Evolutionary conservation across 2,329 filamentous ascomycete species (phyloP).

Genomic region (Aureobasidium lini): DNA sequence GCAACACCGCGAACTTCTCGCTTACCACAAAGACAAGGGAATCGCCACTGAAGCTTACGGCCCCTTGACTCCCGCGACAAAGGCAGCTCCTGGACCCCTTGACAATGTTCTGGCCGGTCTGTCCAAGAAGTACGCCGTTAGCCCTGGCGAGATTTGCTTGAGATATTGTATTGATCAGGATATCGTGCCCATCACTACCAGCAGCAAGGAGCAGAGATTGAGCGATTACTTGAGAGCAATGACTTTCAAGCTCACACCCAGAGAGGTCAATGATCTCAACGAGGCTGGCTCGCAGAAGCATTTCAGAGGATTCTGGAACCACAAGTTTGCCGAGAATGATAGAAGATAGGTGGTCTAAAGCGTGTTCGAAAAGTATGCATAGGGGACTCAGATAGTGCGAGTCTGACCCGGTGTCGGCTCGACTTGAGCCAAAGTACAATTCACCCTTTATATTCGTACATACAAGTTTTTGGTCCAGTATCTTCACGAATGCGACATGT

Average conservation of each 20-base stretch:
- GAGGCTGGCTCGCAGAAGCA: conserved; percentile 43
- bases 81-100: conserved; percentile 48
- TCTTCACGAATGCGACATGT: background rate
- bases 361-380: background rate
- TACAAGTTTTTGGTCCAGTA: background rate
- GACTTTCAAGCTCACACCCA: conserved; percentile 52
- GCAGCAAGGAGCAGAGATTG: conserved; percentile 51
- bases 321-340: conserved; percentile 41
- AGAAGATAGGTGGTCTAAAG: conserved; percentile 18
- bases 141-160: conserved; percentile 48
- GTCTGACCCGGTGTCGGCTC: background rate
- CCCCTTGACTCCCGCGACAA: conserved; percentile 45
- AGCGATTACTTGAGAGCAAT: conserved; percentile 49
- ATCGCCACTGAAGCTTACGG: conserved; percentile 43
- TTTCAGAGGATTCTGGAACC: conserved; percentile 45
- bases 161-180: conserved; percentile 57
- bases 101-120: conserved; percentile 45
- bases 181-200: conserved; percentile 52
- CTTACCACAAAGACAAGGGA: conserved; percentile 43
- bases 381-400: background rate
- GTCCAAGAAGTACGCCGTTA: conserved; percentile 55
- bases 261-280: conserved; percentile 49
- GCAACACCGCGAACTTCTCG: conserved; percentile 51
- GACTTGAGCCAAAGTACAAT: background rate
- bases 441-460: background rate